A percentile compares a stretch with the other conserved stretches of the same genome.
These are phyloP conservation scores for Pleurotus citrinopileatus DNA, from an alignment of 768 basidiomycete genomes.

Conservation along the genomic window DNA sequence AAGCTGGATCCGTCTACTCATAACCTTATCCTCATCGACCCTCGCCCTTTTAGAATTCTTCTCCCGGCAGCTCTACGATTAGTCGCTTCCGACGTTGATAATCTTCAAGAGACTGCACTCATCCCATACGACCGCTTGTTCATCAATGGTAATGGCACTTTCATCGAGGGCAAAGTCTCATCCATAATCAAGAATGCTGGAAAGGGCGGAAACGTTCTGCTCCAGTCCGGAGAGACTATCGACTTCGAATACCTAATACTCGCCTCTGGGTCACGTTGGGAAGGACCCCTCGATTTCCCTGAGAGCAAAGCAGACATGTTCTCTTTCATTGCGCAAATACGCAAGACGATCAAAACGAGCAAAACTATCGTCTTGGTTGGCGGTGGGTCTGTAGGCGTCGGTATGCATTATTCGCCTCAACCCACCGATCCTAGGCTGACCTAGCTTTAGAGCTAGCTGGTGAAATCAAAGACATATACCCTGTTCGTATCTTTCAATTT, in stretches of 20 bases:
- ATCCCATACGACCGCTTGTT: slow-evolving; percentile 53
- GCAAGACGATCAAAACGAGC: slow-evolving; percentile 31
- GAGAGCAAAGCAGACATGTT: slow-evolving; percentile 23
- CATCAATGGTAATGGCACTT: slow-evolving; percentile 39
- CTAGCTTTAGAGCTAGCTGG: slow-evolving; percentile 34
- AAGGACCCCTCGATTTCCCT: slow-evolving; percentile 46
- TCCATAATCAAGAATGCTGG: slow-evolving; percentile 26
- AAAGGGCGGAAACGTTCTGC: slow-evolving; percentile 43
- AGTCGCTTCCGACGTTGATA: slow-evolving; percentile 41
- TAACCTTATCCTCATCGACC: slow-evolving; percentile 52
- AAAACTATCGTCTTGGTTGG: slow-evolving; percentile 50
- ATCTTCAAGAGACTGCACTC: slow-evolving; percentile 41
- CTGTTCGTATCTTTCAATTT: slow-evolving; percentile 25
- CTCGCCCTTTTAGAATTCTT: slow-evolving; percentile 47
- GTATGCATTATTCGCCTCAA: slow-evolving; percentile 21
- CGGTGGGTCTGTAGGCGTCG: slow-evolving; percentile 54
- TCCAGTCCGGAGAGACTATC: slow-evolving; percentile 47
- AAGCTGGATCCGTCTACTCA: slow-evolving; percentile 45
- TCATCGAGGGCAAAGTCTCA: slow-evolving; percentile 38
- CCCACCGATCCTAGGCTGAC: slow-evolving; percentile 4
- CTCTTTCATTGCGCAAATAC: slow-evolving; percentile 24
- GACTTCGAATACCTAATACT: slow-evolving; percentile 57
- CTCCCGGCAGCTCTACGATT: slow-evolving; percentile 54
- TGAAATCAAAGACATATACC: slow-evolving; percentile 38
- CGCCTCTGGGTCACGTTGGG: slow-evolving; percentile 56